Conservation (phyloP, 768 basidiomycete species). For the Crucibulum laeve region DNA sequence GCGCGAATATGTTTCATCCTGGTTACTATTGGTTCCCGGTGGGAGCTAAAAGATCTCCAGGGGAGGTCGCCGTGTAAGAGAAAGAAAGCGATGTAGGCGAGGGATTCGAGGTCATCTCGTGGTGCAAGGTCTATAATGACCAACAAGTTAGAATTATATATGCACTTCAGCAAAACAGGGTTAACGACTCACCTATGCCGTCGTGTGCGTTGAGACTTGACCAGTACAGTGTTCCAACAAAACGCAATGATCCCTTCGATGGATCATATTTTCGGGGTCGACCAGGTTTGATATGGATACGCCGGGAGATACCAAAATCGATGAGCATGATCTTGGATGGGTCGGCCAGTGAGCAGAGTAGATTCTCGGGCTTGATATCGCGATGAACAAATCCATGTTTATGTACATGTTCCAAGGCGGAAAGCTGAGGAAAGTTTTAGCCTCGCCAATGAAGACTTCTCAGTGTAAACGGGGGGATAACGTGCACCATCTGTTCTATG, state of each 20-base stretch:
- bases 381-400: too few species aligned
- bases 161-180: not conserved
- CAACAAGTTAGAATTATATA: not conserved
- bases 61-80: slow-evolving; percentile 45
- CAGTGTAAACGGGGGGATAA: slow-evolving; percentile 1
- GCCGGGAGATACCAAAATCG: slow-evolving; percentile 25
- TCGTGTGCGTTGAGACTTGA: slow-evolving; percentile 27
- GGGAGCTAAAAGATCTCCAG: slow-evolving; percentile 21
- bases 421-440: slow-evolving; percentile 32
- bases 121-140: slow-evolving; percentile 18
- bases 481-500: slow-evolving; percentile 18
- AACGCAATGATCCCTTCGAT: too few species aligned
- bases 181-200: slow-evolving; percentile 20
- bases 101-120: slow-evolving; percentile 54
- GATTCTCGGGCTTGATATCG: too few species aligned
- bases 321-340: too few species aligned
- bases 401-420: slow-evolving; percentile 29
- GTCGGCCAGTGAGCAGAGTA: too few species aligned
- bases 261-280: too few species aligned
- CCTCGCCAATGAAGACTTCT: slow-evolving; percentile 9
- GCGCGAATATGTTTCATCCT: not conserved
- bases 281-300: slow-evolving; percentile 10
- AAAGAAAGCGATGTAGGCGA: slow-evolving; percentile 52
- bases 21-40: not conserved
- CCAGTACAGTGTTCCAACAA: slow-evolving; percentile 25